Evolutionary conservation across 2,329 filamentous ascomycete species (phyloP), one percentile per base, ranked within the genome.

Genomic region (Parafenestella ontariensis): DNA sequence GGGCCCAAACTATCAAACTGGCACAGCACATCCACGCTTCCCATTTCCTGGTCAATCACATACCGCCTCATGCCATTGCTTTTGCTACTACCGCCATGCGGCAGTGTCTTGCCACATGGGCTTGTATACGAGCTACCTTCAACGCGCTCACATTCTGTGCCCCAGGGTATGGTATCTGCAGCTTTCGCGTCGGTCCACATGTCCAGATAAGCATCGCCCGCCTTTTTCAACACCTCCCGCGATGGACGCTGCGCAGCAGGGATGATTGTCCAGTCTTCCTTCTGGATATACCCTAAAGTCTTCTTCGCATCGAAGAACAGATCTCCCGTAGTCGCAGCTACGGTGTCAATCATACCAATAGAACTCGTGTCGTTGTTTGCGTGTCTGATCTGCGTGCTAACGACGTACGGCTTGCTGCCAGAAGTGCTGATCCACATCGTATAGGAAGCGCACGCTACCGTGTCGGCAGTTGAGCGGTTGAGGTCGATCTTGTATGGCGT

Each of bases 121-220:
- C 56, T 68, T 2, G 67, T 69, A 13, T 61, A 65, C 37, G 44
- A 40, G 20, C 53, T 62, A 0, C 68, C 69, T 41, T 72, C 69
- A 5, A 71, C 68, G 3, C 67, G 53, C 54, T 71, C 68, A 45
- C 67, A 72, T 6, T 69, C 48, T 3, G 69, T 63, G 1, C 67
- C 66, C 68, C 66, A 72, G 1, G 64, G 63, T 42, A 72, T 72
- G 11, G 40, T 65, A 49, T 66, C 67, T 1, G 66, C 64, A 24
- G 68, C 68, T 34, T 63, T 69, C 4, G 59, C 41, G 52, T 72
- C 61, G 3, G 68, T 72, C 67, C 68, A 72, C 67, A 71, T 72
- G 28, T 72, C 67, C 4, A 72, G 51, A 43, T 72, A 72, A 1
- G 53, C 68, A 41, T 71, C 68, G 3, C 69, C 67, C 5, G 61